Conservation (phyloP, 331 rosid genomes). For the Cucumis variabilis region DNA sequence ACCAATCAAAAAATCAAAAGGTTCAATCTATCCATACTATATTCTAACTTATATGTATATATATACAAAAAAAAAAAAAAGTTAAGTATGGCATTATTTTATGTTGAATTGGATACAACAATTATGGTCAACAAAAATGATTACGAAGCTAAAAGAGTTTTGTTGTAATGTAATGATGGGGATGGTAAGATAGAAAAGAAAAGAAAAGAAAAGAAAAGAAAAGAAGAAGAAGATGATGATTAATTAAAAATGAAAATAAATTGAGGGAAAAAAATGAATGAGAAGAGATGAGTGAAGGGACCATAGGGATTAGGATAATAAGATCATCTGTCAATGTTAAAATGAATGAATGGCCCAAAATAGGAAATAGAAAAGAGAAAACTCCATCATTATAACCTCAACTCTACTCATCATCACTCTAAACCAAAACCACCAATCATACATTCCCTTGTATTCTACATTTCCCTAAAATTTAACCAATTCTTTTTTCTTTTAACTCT, state of each 20-base stretch:
- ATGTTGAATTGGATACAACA: neutral
- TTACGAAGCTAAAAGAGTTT: neutral
- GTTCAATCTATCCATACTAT: neutral
- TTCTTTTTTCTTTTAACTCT: neutral
- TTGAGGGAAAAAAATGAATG: neutral
- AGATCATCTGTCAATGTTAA: conserved; percentile 51
- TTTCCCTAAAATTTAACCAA: neutral
- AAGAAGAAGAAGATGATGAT: neutral
- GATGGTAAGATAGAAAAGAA: neutral
- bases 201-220: neutral
- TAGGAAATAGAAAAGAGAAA: too few relatives aligned
- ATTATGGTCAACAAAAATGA: neutral
- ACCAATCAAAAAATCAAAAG: too few relatives aligned
- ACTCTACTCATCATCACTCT: conserved; percentile 7
- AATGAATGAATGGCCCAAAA: conserved; percentile 33
- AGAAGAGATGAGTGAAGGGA: neutral
- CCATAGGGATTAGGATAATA: conserved; percentile 25
- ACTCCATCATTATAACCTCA: neutral
- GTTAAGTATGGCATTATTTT: too few relatives aligned
- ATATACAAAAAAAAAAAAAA: too few relatives aligned
- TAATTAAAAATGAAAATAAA: neutral
- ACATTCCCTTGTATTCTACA: neutral
- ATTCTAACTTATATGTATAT: too few relatives aligned
- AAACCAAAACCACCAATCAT: conserved; percentile 9
- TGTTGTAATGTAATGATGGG: neutral